Evolutionary conservation across 495 filamentous ascomycete genomes (phyloP), one percentile per base, ranked within the genome.

Genomic region (Staphylotrichum longicolle): DNA sequence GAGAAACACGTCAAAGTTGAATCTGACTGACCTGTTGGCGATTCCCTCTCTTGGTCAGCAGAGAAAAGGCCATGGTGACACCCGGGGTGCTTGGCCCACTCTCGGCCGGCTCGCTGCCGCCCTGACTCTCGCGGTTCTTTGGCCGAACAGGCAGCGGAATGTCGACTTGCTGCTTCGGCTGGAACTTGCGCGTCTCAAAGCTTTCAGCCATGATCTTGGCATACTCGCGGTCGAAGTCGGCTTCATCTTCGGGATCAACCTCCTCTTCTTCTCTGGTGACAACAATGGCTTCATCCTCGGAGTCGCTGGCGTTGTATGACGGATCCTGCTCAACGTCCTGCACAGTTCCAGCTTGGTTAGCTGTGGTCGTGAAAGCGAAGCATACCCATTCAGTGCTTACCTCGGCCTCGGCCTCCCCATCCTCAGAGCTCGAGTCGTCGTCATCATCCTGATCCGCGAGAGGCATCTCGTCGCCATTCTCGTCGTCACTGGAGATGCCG

Each of bases 171-270:
- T 94, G 86, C 74, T 96, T 97, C 48, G 94, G 90, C 67, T 99
- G 93, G 65, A 95, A 94, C 66, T 93, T 94, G 56, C 95, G 83
- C 7, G 91, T 91, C 42, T 98, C 95, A 71, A 95, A 76, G 77
- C 93, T 96, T 69, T 99, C 94, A 63, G 92, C 82, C 95, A 98
- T 97, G 86, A 99, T 90, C 74, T 97, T 98, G 15, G 95, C 93
- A 73, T 95, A 91, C 76, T 98, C 94, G 67, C 94, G 91, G 67
- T 98, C 95, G 68, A 99, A 99, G 42, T 99, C 95, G 6, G 93
- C 94, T 63, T 98, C 94, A 47, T 86, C 89, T 75, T 96, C 91
- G 0, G 94, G 95, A 62, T 99, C 93, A 46, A 93, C 83, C 69
- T 95, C 87, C 72, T 96, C 90, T 68, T 96, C 88, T 68, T 91